Evolutionary conservation across 2,329 filamentous ascomycete genomes (phyloP), one percentile per base, ranked within the genome.

Genomic region (Paraphaeosphaeria minitans): DNA sequence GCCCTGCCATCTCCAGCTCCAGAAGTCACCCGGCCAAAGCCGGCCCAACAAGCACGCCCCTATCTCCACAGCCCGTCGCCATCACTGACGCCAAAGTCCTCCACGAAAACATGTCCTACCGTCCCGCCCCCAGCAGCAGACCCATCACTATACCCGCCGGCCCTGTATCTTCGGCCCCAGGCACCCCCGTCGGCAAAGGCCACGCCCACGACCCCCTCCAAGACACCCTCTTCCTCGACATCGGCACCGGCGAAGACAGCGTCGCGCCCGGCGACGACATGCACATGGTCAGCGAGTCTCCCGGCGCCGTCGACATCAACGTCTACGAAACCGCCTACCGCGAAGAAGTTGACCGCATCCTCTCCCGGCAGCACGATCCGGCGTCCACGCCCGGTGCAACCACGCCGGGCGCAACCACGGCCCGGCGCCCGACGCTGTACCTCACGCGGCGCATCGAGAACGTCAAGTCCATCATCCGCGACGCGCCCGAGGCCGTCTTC

Each of bases 251-350:
- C 35, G 69, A 69, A 46, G 81, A 83, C 2, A 80, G 80, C 19
- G 67, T 73, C n/a, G 65, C 75, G 6, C 57, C 64, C 8, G 57
- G 62, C 1, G 68, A 72, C 41, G 72, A 76, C 22, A 47, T 73
- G 70, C 70, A 83, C 22, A 74, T 89, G 4, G 88, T 97, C 42
- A 91, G 91, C 31, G 93, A 97, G 76, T 96, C 91, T 1, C 94
- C 94, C 2, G 89, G 89, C 0, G 89, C 89, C 1, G 90, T 91
- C 6, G 92, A 96, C 60, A 92, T 92, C 67, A 88, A 95, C 71
- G 89, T 98, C 58, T 97, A 97, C 75, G 92, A 96, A 74, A 87
- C 85, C 0, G 94, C 94, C 0, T 97, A 96, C 73, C 87, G 91
- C 70, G 86, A 90, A 60, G 92, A 97, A 77, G 85, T 95, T 29